Evolutionary conservation across 148 eudicot genomes (phyloP).

Genomic region (Limonium bicolor): DNA sequence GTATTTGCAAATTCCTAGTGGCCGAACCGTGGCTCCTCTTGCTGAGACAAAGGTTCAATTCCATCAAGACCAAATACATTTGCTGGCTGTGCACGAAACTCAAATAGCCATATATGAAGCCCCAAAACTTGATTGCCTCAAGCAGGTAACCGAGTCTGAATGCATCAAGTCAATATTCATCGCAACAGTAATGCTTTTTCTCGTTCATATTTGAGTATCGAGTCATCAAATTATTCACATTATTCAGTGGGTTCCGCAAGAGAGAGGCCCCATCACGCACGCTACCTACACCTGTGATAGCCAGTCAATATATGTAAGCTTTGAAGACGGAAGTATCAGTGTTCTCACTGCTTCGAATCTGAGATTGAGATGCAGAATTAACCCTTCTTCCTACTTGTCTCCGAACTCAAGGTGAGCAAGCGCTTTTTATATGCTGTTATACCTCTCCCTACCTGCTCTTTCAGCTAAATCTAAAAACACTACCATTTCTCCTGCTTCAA

Average conservation of each 20-base stretch:
- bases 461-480: background rate
- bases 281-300: conserved; percentile 96
- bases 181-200: background rate
- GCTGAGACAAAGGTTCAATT: conserved; percentile 86
- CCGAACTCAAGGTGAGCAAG: conserved; percentile 49
- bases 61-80: conserved; percentile 76
- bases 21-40: conserved; percentile 37
- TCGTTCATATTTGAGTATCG: background rate
- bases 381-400: conserved; percentile 60
- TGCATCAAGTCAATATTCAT: too few relatives aligned
- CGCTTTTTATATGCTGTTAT: background rate
- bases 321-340: conserved; percentile 75
- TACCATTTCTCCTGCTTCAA: conserved; percentile 1
- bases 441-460: background rate
- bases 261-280: conserved; percentile 67
- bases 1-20: conserved; percentile 47
- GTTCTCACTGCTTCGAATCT: conserved; percentile 69
- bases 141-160: conserved; percentile 55
- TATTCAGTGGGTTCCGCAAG: conserved; percentile 70
- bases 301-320: conserved; percentile 59
- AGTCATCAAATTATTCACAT: conserved; percentile 5
- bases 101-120: conserved; percentile 87
- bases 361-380: conserved; percentile 63
- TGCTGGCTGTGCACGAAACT: conserved; percentile 77
- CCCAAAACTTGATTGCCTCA: conserved; percentile 63